These are phyloP conservation scores for Hericium coralloides DNA, from an alignment of 768 basidiomycete genomes.

Conservation along the genomic window DNA sequence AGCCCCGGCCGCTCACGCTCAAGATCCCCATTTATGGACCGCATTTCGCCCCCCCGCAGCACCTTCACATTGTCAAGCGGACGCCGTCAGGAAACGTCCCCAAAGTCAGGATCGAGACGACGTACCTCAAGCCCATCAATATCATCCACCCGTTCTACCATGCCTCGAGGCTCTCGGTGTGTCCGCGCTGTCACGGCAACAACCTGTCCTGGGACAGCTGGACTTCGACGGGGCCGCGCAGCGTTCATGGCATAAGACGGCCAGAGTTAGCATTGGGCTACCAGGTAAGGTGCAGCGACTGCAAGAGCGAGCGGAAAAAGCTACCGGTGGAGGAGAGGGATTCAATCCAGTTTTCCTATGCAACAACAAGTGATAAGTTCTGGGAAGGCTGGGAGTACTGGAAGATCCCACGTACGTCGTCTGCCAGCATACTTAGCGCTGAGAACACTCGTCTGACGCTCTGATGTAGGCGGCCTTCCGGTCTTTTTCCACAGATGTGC, in stretches of 20 bases:
- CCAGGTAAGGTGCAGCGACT: not conserved
- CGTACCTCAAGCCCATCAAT: no score
- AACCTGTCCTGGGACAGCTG: not conserved
- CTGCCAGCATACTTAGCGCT: not conserved
- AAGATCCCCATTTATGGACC: no score
- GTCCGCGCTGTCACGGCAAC: not conserved
- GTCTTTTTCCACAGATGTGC: conserved; percentile 16
- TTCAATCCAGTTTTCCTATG: conserved; percentile 4
- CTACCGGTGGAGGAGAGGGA: not conserved
- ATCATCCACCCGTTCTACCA: no score
- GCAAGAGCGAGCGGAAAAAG: not conserved
- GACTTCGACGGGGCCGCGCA: not conserved
- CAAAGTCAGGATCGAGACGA: no score
- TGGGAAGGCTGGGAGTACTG: conserved; percentile 16
- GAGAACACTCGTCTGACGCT: not conserved
- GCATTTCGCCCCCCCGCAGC: no score
- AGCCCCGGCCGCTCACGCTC: no score
- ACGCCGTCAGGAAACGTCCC: no score
- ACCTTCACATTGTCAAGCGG: no score
- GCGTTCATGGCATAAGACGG: not conserved
- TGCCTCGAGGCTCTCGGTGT: no score
- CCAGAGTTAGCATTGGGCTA: not conserved
- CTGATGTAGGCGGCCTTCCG: conserved; percentile 14
- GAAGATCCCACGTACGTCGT: conserved; percentile 15
- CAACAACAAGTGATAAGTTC: conserved; percentile 12